Conservation (phyloP, 768 basidiomycete genomes). For the Naganishia vishniacii region DNA sequence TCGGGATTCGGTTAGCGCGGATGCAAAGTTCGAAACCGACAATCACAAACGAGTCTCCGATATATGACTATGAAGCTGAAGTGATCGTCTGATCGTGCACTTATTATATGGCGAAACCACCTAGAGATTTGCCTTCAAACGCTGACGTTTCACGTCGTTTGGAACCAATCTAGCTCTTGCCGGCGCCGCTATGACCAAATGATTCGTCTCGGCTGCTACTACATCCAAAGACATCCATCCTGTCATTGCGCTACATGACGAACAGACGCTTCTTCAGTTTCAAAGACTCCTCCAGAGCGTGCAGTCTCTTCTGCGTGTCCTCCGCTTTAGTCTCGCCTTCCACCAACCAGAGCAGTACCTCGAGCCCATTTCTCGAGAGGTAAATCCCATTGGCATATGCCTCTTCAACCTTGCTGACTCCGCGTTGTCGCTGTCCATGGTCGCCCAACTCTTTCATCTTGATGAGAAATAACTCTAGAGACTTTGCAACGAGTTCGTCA, state of each 20-base stretch:
- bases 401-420: not conserved
- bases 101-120: no score
- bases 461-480: not conserved
- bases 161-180: no score
- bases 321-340: not conserved
- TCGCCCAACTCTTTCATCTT: slow-evolving; percentile 17
- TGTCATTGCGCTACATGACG: not conserved
- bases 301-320: not conserved
- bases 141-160: no score
- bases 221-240: no score
- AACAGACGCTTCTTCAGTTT: not conserved
- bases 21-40: no score
- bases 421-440: not conserved
- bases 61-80: no score
- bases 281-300: not conserved
- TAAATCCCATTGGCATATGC: not conserved
- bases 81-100: no score
- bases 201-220: no score
- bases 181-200: no score
- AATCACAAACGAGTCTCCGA: no score
- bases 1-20: no score
- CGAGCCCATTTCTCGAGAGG: not conserved
- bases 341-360: not conserved
- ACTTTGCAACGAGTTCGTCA: not conserved
- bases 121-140: no score